Evolutionary conservation across 208 protist genomes (phyloP), one percentile per base, ranked within the genome.

Genomic region (Trypanosoma melophagium): DNA sequence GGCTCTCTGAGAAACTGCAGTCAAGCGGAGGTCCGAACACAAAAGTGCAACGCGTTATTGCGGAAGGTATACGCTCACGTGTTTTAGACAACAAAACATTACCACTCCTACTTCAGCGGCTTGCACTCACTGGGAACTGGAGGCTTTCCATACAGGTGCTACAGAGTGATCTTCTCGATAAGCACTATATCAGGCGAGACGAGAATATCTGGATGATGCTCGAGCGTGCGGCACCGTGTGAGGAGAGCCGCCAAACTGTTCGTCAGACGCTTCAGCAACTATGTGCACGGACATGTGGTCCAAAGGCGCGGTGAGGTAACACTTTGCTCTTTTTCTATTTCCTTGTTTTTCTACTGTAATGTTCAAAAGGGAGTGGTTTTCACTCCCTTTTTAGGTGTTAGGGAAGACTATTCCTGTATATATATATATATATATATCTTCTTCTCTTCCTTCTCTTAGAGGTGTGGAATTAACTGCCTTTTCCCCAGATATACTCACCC

Each of bases 181-280:
- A 45, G 13, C 81, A 80, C 54, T 55, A 67, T 16, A 66, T 95
- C 16, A 59, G 66, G 10, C 57, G 66, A 1, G 89, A 95, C 45
- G 72, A 80, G 24, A 91, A 68, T 21, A 68, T 85, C 2, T 95
- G 89, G 89, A 62, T 76, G 7, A 84, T 87, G 12, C 60, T 95
- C 13, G 84, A 92, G 40, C 74, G 62, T 16, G 60, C 60, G 2
- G 68, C 84, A 1, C 88, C 88, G 3, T 61, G 75, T 69, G 74
- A 44, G 0, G 73, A 59, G 10, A 78, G 82, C 54, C 77, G 80
- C 28, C 17, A 40, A 3, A 73, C 79, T 2, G 73, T 83, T 13
- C 42, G 74, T 35, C 47, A 70, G 4, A 66, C 83, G 17, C 63
- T 90, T 42, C 12, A 31, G 1, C 62, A 28, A 64, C 67, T 80